Percentiles rank a stretch among this genome's conserved stretches.
Conservation (phyloP, 148 eudicot species). For the Polygonum maritimum region DNA sequence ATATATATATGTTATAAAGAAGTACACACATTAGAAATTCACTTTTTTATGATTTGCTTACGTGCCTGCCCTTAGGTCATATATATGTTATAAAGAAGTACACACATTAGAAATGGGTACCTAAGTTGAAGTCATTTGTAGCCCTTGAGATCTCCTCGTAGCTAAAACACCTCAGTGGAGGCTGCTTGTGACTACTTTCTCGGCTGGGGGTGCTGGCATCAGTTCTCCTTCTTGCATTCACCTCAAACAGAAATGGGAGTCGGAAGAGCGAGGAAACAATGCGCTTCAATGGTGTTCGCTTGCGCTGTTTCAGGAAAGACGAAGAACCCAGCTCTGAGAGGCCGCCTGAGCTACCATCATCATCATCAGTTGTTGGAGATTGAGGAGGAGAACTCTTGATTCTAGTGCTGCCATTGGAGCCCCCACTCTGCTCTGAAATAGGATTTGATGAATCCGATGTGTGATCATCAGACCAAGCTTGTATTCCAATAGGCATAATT, state of each 20-base stretch:
- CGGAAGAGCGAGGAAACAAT: conserved; percentile 45
- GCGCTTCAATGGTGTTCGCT: conserved; percentile 37
- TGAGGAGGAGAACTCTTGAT: conserved; percentile 45
- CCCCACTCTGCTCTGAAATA: neutral
- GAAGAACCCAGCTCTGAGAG: conserved; percentile 23
- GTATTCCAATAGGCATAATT: conserved; percentile 37
- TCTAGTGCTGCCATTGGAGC: neutral
- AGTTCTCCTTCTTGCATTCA: conserved; percentile 19
- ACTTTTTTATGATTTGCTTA: too few species aligned
- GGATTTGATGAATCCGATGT: neutral
- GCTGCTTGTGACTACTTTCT: conserved; percentile 27
- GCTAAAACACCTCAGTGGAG: conserved; percentile 63
- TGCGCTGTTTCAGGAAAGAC: conserved; percentile 7
- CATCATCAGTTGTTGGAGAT: conserved; percentile 34
- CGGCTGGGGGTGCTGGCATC: neutral
- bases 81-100: too few species aligned
- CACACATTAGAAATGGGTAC: conserved; percentile 18
- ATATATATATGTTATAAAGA: too few species aligned
- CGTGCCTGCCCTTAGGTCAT: too few species aligned
- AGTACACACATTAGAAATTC: too few species aligned
- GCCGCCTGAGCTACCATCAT: conserved; percentile 48
- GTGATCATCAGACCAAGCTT: neutral
- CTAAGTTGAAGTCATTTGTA: conserved; percentile 61
- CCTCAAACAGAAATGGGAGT: conserved; percentile 19
- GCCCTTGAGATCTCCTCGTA: conserved; percentile 62